These are phyloP conservation scores for Apiotrichum veenhuisii DNA, from an alignment of 1,284 basidiomycete genomes.

Conservation along the genomic window DNA sequence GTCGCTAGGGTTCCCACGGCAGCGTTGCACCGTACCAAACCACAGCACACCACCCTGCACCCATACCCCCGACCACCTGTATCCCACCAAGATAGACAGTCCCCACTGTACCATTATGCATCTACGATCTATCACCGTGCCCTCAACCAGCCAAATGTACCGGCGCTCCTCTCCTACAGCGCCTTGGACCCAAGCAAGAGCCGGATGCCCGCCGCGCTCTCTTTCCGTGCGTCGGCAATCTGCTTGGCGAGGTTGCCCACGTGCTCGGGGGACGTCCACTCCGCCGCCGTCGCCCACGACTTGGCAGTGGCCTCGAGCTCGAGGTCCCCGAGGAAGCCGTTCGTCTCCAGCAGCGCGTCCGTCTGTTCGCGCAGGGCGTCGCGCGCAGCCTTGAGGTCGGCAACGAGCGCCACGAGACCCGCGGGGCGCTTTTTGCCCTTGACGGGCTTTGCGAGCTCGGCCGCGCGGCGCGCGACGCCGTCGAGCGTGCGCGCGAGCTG, in stretches of 20 bases:
- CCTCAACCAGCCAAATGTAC: background rate
- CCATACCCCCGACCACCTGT: background rate
- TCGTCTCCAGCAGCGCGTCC: too few relatives aligned
- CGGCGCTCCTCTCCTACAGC: background rate
- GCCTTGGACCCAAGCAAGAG: background rate
- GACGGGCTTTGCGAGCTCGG: conserved; percentile 13
- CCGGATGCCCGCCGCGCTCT: background rate
- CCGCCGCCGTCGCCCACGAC: background rate
- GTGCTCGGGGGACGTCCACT: background rate
- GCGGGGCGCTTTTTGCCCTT: conserved; percentile 30
- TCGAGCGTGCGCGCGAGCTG: conserved; percentile 13
- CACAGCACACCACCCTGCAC: background rate
- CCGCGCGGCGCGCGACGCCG: conserved; percentile 10
- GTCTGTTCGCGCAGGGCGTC: background rate
- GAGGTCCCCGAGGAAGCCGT: background rate
- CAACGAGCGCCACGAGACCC: conserved; percentile 5
- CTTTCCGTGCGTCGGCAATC: background rate
- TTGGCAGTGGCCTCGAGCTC: background rate
- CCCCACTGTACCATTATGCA: conserved; percentile 6
- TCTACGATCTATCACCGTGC: background rate
- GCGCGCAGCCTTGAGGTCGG: conserved; percentile 6
- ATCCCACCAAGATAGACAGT: background rate
- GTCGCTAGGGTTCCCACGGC: too few relatives aligned
- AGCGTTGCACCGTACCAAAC: background rate
- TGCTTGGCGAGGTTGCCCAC: background rate